Conservation (phyloP, 2,329 filamentous ascomycete species). For the Ophiostoma tasmaniense region DNA sequence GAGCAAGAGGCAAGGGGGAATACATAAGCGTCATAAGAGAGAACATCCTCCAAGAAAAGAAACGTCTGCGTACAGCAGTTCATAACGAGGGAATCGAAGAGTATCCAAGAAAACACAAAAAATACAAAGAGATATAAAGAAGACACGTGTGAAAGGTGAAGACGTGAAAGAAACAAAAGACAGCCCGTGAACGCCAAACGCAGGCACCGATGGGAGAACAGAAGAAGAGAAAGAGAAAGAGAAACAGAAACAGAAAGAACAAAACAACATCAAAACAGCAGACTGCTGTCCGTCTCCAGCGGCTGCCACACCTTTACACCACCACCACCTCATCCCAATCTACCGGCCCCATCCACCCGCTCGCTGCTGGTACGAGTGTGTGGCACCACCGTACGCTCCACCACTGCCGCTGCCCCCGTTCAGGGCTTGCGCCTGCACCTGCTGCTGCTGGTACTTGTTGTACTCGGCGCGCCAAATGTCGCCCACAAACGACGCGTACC, state of each 20-base stretch:
- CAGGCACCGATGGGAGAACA: not conserved
- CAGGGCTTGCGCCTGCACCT: conserved; percentile 25
- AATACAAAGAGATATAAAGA: not conserved
- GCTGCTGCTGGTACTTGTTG: conserved; percentile 45
- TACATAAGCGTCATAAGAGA: conserved; percentile 3
- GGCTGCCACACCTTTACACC: not conserved
- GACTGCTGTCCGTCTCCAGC: not conserved
- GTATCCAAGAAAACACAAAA: not conserved
- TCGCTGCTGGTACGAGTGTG: conserved; percentile 7
- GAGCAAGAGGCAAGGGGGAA: not conserved
- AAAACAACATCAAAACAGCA: too few species aligned
- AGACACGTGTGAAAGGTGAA: not conserved
- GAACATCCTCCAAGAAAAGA: not conserved
- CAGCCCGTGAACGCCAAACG: not conserved
- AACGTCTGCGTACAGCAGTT: not conserved
- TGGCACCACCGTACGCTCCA: not conserved
- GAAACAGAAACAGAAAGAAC: not conserved
- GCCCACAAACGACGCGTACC: conserved; percentile 41
- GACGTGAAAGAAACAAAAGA: not conserved
- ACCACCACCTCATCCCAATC: not conserved
- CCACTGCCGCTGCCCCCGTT: conserved; percentile 8
- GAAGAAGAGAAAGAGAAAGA: not conserved
- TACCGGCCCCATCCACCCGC: not conserved
- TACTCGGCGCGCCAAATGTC: conserved; percentile 52
- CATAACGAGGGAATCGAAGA: not conserved